A percentile compares a stretch with the other conserved stretches of the same genome.
Evolutionary conservation across 768 basidiomycete species (phyloP).

Genomic region (Porpolomopsis calyptriformis): DNA sequence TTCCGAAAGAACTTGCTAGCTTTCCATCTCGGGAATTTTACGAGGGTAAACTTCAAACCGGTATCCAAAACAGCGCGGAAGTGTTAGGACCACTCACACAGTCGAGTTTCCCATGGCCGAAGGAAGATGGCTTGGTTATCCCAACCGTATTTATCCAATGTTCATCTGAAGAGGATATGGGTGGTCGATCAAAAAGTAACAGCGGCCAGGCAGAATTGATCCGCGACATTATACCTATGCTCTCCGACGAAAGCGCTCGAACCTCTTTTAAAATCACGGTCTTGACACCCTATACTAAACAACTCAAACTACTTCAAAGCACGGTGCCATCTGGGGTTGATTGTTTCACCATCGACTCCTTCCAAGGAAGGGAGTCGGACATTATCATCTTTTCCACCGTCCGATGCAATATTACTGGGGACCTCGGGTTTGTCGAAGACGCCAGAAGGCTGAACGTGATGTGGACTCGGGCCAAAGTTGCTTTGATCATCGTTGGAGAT

Average conservation of each 20-base stretch:
- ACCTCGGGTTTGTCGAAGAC: slow-evolving; percentile 60
- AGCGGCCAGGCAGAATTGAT: slow-evolving; percentile 47
- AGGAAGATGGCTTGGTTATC: slow-evolving; percentile 20
- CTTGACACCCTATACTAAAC: slow-evolving; percentile 53
- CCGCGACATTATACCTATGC: slow-evolving; percentile 29
- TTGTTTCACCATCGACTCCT: slow-evolving; percentile 48
- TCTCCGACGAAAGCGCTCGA: slow-evolving; percentile 8
- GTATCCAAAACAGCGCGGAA: slow-evolving; percentile 27
- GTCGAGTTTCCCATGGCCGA: slow-evolving; percentile 52
- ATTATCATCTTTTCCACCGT: slow-evolving; percentile 58
- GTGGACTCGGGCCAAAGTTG: slow-evolving; percentile 56
- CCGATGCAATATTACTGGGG: slow-evolving; percentile 45
- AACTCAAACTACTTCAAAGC: slow-evolving; percentile 36
- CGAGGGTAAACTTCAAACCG: slow-evolving; percentile 39
- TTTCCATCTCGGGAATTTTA: slow-evolving; percentile 62
- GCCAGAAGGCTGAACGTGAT: slow-evolving; percentile 53
- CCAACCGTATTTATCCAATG: slow-evolving; percentile 55
- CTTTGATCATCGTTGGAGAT: slow-evolving; percentile 52
- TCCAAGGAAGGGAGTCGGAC: slow-evolving; percentile 61
- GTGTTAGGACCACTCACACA: slow-evolving; percentile 27
- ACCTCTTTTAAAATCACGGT: slow-evolving; percentile 31
- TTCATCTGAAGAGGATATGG: slow-evolving; percentile 45
- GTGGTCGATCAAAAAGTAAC: slow-evolving; percentile 51
- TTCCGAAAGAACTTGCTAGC: slow-evolving; percentile 42
- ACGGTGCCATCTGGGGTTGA: slow-evolving; percentile 26